Evolutionary conservation across 345 rosid species (phyloP).

Genomic region (Arabis hirsuta): DNA sequence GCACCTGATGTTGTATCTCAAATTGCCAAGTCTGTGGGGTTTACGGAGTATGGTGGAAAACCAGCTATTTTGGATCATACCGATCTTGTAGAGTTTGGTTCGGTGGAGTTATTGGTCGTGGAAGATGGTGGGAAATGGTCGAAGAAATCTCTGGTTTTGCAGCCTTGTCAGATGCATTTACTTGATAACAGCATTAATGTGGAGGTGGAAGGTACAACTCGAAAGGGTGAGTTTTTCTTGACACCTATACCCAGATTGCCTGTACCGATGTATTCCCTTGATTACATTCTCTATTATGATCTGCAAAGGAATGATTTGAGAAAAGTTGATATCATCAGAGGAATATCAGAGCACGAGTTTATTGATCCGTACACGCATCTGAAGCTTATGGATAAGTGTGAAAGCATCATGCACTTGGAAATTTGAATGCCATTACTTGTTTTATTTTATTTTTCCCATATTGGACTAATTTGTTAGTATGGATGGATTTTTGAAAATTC

Average conservation of each 20-base stretch:
- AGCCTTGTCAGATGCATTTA: constrained; percentile 3
- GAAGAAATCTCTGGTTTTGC: not conserved
- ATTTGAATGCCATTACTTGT: not conserved
- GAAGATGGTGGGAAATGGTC: not conserved
- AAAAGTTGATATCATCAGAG: too few species aligned
- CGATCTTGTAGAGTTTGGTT: too few species aligned
- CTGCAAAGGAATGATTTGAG: not conserved
- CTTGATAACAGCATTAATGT: too few species aligned
- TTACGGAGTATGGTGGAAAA: too few species aligned
- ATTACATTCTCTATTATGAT: constrained; percentile 5
- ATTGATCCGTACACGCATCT: too few species aligned
- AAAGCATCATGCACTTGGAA: constrained; percentile 17
- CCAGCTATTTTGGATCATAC: too few species aligned
- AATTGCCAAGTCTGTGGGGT: too few species aligned
- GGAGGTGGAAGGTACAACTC: not conserved
- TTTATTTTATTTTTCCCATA: not conserved
- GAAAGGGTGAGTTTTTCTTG: constrained; percentile 3
- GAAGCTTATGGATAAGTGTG: not conserved
- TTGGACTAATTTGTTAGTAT: too few species aligned
- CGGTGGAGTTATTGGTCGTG: not conserved
- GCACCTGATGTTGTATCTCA: not conserved
- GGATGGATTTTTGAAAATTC: too few species aligned
- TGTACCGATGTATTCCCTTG: not conserved
- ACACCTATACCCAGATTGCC: not conserved
- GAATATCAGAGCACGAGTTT: too few species aligned